Evolutionary conservation across 139 green algal species (phyloP), one percentile per base, ranked within the genome.

Genomic region (Chlamydomonas asymmetrica): DNA sequence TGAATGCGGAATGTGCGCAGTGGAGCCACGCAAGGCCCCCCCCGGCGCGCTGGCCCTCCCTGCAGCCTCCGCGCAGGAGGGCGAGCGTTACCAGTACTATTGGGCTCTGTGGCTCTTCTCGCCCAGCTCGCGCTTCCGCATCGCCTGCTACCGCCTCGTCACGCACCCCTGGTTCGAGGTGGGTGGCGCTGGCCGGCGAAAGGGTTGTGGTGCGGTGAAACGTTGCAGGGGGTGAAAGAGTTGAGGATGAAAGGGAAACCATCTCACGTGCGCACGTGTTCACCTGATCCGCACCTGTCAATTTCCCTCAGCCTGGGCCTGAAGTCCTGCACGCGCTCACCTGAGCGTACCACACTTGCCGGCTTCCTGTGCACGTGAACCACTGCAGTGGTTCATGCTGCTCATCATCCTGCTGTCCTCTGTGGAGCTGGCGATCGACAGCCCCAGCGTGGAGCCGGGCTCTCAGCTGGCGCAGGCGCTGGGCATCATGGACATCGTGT

Each of bases 341-440:
- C 57, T 22, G 29, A 29, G 23, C 57, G 13, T 64, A 31, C 23
- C 57, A 2, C 23, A 34, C 29, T 16, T 10, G 62, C 62, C 35
- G 50, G 49, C 37, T 39, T 37, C 62, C n/a, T n/a, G n/a, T n/a
- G n/a, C n/a, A n/a, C n/a, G n/a, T n/a, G n/a, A n/a, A n/a, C n/a
- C n/a, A n/a, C n/a, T n/a, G n/a, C n/a, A n/a, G n/a, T n/a, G n/a
- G n/a, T n/a, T 62, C 27, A 82, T 94, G 25, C 84, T 93, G 31
- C 10, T 86, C 16, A 40, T 93, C 25, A 92, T 94, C 66, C 34
- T 87, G 25, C 22, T 76, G 8, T 88, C 78, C 43, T 90, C 78
- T 40, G 80, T 93, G 9, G 50, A 68, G 1, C 79, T 95, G 27
- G 86, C 85, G 7, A 48, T 93, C 34, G 83, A 95, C 56, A 72